Conservation (phyloP, 2,329 filamentous ascomycete species). For the Xylariomycetidae sp. region DNA sequence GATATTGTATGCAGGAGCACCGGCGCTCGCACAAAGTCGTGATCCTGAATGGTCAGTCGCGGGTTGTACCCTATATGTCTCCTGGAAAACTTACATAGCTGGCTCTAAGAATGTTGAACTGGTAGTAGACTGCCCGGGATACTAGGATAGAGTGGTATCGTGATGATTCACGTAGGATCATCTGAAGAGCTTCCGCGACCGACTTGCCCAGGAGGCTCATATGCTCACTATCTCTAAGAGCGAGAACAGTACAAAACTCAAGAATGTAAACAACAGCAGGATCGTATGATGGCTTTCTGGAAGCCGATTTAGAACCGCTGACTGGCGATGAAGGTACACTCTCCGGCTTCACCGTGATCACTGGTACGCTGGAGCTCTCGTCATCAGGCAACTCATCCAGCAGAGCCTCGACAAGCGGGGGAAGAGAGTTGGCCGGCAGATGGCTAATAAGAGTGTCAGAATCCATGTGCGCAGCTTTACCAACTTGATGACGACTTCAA, state of each 20-base stretch:
- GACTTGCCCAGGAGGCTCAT: constrained; percentile 70
- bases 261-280: constrained; percentile 85
- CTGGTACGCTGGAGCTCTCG: constrained; percentile 59
- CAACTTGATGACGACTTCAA: constrained; percentile 11
- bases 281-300: constrained; percentile 66
- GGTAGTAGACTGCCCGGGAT: constrained; percentile 80
- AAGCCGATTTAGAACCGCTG: constrained; percentile 52
- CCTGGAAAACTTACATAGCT: constrained; percentile 67
- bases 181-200: constrained; percentile 76
- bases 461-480: neutral
- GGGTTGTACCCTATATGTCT: too few species aligned
- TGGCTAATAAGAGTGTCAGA: constrained; percentile 37
- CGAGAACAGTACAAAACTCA: constrained; percentile 80
- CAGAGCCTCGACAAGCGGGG: constrained; percentile 65
- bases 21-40: constrained; percentile 87
- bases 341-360: constrained; percentile 90
- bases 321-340: constrained; percentile 58
- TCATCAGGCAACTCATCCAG: constrained; percentile 85
- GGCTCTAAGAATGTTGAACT: constrained; percentile 73
- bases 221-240: constrained; percentile 69
- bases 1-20: constrained; percentile 90
- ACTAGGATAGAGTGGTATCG: constrained; percentile 80
- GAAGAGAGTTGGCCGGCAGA: constrained; percentile 55
- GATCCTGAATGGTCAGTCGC: constrained; percentile 58
- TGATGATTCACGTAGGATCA: constrained; percentile 71